Evolutionary conservation across 2,329 filamentous ascomycete species (phyloP), one percentile per base, ranked within the genome.

Genomic region (Xylaria digitata): DNA sequence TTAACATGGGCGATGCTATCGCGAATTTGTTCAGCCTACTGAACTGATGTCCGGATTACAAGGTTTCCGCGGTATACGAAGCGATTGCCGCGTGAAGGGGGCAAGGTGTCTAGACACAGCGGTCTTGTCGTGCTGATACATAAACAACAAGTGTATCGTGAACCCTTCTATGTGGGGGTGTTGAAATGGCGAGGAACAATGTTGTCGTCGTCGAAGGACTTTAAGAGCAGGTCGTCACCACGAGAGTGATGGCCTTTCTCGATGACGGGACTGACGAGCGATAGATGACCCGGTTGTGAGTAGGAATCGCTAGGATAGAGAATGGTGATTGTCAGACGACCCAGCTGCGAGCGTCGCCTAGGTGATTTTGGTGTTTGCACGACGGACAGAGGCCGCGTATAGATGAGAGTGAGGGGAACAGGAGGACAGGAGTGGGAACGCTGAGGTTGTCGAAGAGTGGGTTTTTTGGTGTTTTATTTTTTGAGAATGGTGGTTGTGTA

Each of bases 51-150:
- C 89, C 82, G 89, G 89, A 86, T 92, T 94, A 92, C 92, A 93
- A 87, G 90, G 92, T 90, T 92, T 96, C 88, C 92, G 90, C 90
- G 90, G 87, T 92, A 92, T 94, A 89, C 93, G 93, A 92, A 96
- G 96, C 88, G 91, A 87, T 89, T 94, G 93, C 92, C 96, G 93
- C 92, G 93, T 93, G 87, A 93, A 89, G 87, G 93, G 93, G 88
- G 90, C 90, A 85, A 66, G 67, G 70, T 95, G 91, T 92, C 90
- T 92, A 90, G 93, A 94, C 90, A 93, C 90, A 92, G 92, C 89
- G 89, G 88, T 88, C 79, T 86, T 81, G 90, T 92, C 91, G 92
- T 93, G 91, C 93, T 94, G 94, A 97, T 97, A 97, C 94, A 97
- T 97, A 96, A 92, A 97, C 93, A 91, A 70, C 85, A 84, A 80